phyloP scores from a whole-genome alignment of 352 stramenopile species.

The Pythium vanterpoolii region DNA sequence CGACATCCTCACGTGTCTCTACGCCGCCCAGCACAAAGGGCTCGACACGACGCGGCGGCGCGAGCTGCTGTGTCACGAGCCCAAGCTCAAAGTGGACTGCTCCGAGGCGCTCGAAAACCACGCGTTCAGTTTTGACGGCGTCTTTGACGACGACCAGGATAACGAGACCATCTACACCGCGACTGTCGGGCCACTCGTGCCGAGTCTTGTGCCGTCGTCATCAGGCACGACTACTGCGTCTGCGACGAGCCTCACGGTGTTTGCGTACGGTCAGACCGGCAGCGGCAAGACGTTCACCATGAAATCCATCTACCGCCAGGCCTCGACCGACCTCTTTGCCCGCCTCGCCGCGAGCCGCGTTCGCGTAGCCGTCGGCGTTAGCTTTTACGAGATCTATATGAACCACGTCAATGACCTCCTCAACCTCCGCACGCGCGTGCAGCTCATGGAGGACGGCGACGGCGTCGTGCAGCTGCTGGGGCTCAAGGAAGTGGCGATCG shows the following conservation, averaged over 20 bases:
- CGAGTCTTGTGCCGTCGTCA: conserved; percentile 32
- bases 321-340: conserved; percentile 55
- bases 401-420: conserved; percentile 94
- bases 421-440: conserved; percentile 83
- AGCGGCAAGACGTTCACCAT: conserved; percentile 95
- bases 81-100: conserved; percentile 70
- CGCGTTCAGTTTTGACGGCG: conserved; percentile 67
- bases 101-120: conserved; percentile 70
- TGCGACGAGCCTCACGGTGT: conserved; percentile 82
- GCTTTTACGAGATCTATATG: conserved; percentile 97
- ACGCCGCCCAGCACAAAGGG: conserved; percentile 1
- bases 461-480: conserved; percentile 91
- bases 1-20: conserved; percentile 58
- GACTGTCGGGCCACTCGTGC: conserved; percentile 55
- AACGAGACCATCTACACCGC: conserved; percentile 91
- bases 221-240: neutral
- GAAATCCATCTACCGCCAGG: conserved; percentile 71
- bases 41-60: conserved; percentile 18
- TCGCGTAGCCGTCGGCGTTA: conserved; percentile 77
- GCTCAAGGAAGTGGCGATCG: conserved; percentile 84
- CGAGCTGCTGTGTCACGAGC: conserved; percentile 68
- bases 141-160: conserved; percentile 90
- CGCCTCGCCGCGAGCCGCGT: conserved; percentile 25
- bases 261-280: conserved; percentile 97
- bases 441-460: conserved; percentile 91